phyloP scores from a whole-genome alignment of 1,139 yeast genomes.

The Yamadazyma mexicana region DNA sequence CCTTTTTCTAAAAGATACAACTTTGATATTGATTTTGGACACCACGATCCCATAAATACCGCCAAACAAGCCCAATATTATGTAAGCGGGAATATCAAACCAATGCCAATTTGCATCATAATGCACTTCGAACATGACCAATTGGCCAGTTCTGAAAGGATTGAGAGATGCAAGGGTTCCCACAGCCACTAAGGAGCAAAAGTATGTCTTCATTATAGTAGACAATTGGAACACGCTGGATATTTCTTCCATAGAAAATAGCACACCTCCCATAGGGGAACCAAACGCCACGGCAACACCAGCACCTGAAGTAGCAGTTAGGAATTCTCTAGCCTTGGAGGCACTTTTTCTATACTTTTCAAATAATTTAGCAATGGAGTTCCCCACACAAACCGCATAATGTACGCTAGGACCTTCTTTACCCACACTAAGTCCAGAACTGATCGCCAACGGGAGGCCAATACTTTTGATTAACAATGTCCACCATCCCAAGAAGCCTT shows the following conservation, averaged over 20 bases:
- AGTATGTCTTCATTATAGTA: constrained; percentile 89
- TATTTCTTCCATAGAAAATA: constrained; percentile 74
- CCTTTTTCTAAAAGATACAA: constrained; percentile 75
- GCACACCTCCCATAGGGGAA: constrained; percentile 72
- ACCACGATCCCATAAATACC: constrained; percentile 86
- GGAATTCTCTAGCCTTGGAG: constrained; percentile 53
- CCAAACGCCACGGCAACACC: constrained; percentile 79
- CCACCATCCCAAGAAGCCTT: constrained; percentile 72
- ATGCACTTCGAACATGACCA: constrained; percentile 85
- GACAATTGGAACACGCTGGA: constrained; percentile 69
- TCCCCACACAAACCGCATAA: constrained; percentile 82
- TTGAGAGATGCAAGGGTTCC: constrained; percentile 73
- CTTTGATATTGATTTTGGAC: constrained; percentile 74
- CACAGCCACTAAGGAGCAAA: constrained; percentile 87
- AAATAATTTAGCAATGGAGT: constrained; percentile 58
- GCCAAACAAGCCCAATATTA: constrained; percentile 83
- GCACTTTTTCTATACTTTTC: constrained; percentile 45
- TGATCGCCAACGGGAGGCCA: constrained; percentile 83
- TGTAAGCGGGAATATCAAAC: constrained; percentile 79
- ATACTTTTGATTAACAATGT: constrained; percentile 76
- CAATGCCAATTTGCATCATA: constrained; percentile 87
- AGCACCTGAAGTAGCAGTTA: constrained; percentile 64
- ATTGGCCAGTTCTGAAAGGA: constrained; percentile 93
- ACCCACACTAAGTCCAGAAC: constrained; percentile 78
- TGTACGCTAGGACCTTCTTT: constrained; percentile 89